Base-by-base conservation (phyloP, 129 eudicot species). In the Erigeron canadensis region DNA sequence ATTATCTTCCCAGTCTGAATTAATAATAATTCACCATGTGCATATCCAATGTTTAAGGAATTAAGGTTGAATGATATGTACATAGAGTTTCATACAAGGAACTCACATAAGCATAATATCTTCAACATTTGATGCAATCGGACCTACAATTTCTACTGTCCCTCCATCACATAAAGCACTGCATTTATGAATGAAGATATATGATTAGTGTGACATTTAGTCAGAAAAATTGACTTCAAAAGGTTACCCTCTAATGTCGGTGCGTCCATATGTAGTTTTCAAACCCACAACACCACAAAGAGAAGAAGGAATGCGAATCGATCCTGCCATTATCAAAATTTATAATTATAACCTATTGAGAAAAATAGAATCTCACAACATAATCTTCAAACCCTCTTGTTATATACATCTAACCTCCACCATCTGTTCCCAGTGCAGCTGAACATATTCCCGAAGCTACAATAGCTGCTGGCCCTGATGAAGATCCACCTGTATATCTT, bases 401-500 rank as follows among this genome's bases (percentile, higher is more conserved):
- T 63, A 71, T 59, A 61, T 60, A 37, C 73, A 63, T 62, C 79
- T 85, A 74, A 91, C 99, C 99, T 90, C 99, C 99, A 34, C 99
- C 99, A 67, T 94, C 99, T 70, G 99, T 94, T 77, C 99, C 99
- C 69, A 94, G 69, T 65, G 99, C 94, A 81, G 96, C 97, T 56
- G 96, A 78, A 77, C 97, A 90, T 43, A 94, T 79, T 72, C 99
- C 99, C 53, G 97, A 80, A 75, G 99, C 93, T 74, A 94, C 97
- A 79, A 94, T 83, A 59, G 99, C 99, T 69, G 97, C 99, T 13
- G 99, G 91, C 22, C 99, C 99, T 4, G 99, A 94, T 59, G 99
- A 94, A 77, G 99, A 94, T 71, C 99, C 99, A 82, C 99, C 99
- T 10, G 99, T 94, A 65, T 94, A 94, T 81, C 97, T 80, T 71